phyloP scores from a whole-genome alignment of 495 filamentous ascomycete species.

The Lasiosphaeria hispida region DNA sequence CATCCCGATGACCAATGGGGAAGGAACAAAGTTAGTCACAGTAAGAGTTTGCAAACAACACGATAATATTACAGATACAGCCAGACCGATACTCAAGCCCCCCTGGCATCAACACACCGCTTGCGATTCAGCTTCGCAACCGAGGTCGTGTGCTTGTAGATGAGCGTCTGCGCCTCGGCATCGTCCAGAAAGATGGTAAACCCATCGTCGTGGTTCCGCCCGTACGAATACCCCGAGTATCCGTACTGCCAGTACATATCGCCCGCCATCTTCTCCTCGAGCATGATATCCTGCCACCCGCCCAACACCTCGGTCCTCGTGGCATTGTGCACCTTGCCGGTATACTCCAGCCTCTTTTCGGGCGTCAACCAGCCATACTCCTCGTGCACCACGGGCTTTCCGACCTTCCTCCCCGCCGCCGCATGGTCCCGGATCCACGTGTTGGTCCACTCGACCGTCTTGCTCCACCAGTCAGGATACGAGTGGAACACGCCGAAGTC shows the following conservation, averaged over 20 bases:
- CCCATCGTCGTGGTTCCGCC: constrained; percentile 58
- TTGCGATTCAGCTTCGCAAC: constrained; percentile 27
- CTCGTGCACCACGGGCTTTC: constrained; percentile 67
- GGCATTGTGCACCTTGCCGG: constrained; percentile 29
- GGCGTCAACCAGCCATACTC: constrained; percentile 59
- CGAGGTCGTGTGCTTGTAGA: constrained; percentile 32
- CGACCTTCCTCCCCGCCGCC: constrained; percentile 49
- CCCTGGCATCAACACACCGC: not conserved
- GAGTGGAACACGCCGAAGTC: constrained; percentile 69
- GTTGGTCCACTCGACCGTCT: constrained; percentile 44
- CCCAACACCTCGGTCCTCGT: constrained; percentile 47
- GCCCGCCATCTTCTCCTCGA: constrained; percentile 49
- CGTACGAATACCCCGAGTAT: constrained; percentile 49
- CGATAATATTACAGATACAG: no score
- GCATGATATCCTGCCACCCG: constrained; percentile 57
- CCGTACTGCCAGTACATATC: constrained; percentile 71
- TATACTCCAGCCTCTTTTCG: constrained; percentile 37
- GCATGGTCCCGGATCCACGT: constrained; percentile 63
- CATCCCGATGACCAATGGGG: no score
- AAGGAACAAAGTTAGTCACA: no score
- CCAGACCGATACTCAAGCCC: not conserved
- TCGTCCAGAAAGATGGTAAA: constrained; percentile 49
- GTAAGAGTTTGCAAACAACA: not conserved
- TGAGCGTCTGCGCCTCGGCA: constrained; percentile 39
- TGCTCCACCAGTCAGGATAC: constrained; percentile 56